Percentiles rank a stretch among this genome's conserved stretches.
Conservation (phyloP, 192 early-diverging fungal genomes). For the Hyaloraphidium curvatum region DNA sequence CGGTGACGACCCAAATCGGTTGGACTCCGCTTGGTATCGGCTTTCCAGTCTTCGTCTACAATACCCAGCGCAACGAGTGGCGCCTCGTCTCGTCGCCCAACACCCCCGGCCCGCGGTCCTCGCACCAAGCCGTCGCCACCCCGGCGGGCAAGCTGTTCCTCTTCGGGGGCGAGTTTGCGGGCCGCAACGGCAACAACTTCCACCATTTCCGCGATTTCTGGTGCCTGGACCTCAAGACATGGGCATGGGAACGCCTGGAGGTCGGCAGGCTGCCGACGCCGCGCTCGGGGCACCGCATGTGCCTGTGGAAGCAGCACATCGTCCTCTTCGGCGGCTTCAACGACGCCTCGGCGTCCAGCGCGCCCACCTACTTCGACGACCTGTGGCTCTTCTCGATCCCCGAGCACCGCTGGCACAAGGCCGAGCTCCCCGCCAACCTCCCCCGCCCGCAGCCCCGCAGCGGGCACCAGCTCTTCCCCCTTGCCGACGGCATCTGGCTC, state of each 20-base stretch:
- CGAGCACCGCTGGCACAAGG: conserved; percentile 20
- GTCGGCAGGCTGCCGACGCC: conserved; percentile 27
- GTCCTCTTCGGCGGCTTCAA: conserved; percentile 49
- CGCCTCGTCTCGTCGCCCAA: conserved; percentile 30
- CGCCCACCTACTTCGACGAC: conserved; percentile 40
- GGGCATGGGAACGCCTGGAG: conserved; percentile 47
- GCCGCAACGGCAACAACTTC: conserved; percentile 41
- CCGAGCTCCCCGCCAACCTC: too few relatives aligned
- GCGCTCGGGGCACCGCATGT: conserved; percentile 42
- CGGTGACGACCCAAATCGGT: too few relatives aligned
- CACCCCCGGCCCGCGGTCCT: conserved; percentile 42
- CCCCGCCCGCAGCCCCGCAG: too few relatives aligned
- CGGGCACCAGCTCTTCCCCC: too few relatives aligned
- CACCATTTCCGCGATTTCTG: conserved; percentile 58
- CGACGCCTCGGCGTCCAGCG: conserved; percentile 22
- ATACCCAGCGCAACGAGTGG: too few relatives aligned
- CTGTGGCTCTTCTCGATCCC: conserved; percentile 43
- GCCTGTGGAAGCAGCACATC: conserved; percentile 29
- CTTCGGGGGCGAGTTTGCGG: conserved; percentile 39
- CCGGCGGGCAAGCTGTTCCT: conserved; percentile 36
- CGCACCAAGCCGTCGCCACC: conserved; percentile 44
- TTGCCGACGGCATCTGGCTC: too few relatives aligned
- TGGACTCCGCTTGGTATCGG: too few relatives aligned
- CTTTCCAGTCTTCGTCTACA: too few relatives aligned
- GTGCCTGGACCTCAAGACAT: conserved; percentile 44